Conservation (phyloP, 2,329 filamentous ascomycete species). For the Chalaropsis thielavioides region DNA sequence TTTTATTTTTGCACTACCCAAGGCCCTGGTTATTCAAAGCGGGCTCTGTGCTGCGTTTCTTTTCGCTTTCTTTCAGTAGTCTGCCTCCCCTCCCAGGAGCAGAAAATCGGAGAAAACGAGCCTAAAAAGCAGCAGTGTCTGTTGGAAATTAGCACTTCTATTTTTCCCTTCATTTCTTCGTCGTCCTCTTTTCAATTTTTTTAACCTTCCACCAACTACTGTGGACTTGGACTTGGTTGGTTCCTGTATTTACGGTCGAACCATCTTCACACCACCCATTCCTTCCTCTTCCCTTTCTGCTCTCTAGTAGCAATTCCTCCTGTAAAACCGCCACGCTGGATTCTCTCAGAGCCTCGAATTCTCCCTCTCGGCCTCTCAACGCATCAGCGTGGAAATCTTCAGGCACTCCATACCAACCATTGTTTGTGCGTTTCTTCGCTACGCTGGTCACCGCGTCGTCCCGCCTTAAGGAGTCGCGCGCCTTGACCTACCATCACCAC, state of each 20-base stretch:
- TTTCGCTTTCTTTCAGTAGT: not conserved
- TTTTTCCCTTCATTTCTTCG: not conserved
- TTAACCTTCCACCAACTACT: not conserved
- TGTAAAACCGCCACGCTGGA: constrained; percentile 16
- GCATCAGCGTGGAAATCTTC: constrained; percentile 15
- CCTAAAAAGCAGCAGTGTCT: not conserved
- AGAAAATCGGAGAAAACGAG: not conserved
- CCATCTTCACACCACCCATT: constrained; percentile 5
- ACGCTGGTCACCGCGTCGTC: constrained; percentile 14
- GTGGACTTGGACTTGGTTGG: constrained; percentile 2
- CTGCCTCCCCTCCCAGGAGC: not conserved
- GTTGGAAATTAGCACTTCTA: not conserved
- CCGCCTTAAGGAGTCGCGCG: constrained; percentile 13
- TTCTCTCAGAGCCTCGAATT: constrained; percentile 16
- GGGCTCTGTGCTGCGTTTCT: not conserved
- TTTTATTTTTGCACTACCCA: constrained; percentile 3
- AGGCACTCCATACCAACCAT: constrained; percentile 11
- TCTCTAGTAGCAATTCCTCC: constrained; percentile 5
- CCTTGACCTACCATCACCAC: constrained; percentile 13
- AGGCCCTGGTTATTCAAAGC: constrained; percentile 1
- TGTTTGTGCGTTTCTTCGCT: constrained; percentile 16
- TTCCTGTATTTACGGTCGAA: constrained; percentile 4
- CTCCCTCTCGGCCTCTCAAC: constrained; percentile 13
- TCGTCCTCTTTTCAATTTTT: not conserved
- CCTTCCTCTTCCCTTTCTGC: not conserved